Percentiles rank a stretch among this genome's conserved stretches.
phyloP scores from a whole-genome alignment of 257 asterid species.

The Cordia subcordata region DNA sequence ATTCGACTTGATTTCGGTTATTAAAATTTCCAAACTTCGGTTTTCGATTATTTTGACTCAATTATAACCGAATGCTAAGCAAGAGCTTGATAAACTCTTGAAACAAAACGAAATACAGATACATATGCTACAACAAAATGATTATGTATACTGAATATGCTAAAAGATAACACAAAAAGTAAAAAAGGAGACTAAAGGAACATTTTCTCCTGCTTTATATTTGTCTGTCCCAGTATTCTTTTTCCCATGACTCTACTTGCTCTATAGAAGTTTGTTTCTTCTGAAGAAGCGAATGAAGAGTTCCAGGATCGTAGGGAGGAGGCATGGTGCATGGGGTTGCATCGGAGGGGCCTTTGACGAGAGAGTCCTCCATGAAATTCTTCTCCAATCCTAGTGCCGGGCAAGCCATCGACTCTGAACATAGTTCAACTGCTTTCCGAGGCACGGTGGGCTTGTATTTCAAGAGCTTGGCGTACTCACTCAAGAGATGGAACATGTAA shows the following conservation, averaged over 20 bases:
- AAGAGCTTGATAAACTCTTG: too few species aligned
- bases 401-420: constrained; percentile 71
- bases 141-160: neutral
- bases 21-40: too few species aligned
- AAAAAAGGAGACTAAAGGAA: neutral
- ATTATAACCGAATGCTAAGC: too few species aligned
- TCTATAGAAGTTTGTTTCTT: constrained; percentile 32
- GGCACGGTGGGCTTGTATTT: constrained; percentile 66
- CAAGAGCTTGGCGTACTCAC: constrained; percentile 61
- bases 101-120: too few species aligned
- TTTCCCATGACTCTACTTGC: constrained; percentile 69
- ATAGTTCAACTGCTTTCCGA: constrained; percentile 47
- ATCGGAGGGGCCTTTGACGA: constrained; percentile 41
- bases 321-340: constrained; percentile 60
- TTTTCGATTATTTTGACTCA: too few species aligned
- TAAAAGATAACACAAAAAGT: neutral
- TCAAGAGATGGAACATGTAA: constrained; percentile 78
- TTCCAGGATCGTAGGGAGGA: constrained; percentile 58
- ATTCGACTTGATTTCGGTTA: too few species aligned
- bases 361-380: constrained; percentile 63
- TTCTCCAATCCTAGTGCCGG: constrained; percentile 35
- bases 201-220: constrained; percentile 3
- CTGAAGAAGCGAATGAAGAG: constrained; percentile 41
- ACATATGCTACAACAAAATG: too few species aligned
- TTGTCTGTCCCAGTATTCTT: constrained; percentile 47